Base-by-base conservation (phyloP, 2,329 filamentous ascomycete genomes). In the Clarireedia hainanense region DNA sequence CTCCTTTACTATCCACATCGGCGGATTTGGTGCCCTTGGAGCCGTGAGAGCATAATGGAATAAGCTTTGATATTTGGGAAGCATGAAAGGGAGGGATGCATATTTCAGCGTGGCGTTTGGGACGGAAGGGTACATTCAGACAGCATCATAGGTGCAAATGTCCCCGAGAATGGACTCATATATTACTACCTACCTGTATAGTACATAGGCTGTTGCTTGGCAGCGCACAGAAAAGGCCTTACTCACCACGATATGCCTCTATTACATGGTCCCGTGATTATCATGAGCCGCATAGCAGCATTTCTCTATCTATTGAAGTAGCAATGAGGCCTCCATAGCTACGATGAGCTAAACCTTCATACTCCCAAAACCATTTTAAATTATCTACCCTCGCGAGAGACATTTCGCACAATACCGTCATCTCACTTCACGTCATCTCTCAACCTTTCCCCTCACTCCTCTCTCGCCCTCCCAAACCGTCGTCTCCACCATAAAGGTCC, bases 401-500 rank as follows among this genome's bases (percentile, higher is more conserved):
- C 30, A 34, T 34, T 12, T 34, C 30, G 10, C 30, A 12, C 10
- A 34, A 34, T 3, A 9, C 30, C 30, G 6, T 34, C 30, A 34
- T 4, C 10, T 34, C 30, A 34, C 30, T 9, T 26, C 15, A 26
- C 23, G 2, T n/a, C 20, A 14, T 20, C 43, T 27, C 47, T 56
- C 39, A 14, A 17, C 24, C 24, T 20, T 3, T 27, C 10, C 10
- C 36, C 15, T 55, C 37, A 15, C 30, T 12, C 47, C 43, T 49
- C 55, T 51, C 58, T 58, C 27, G 47, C 56, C 62, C 70, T 85
- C 81, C 82, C 81, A 85, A 45, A 76, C 74, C 12, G 83, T 85
- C 24, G 83, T 86, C 71, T 86, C 83, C 45, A 84, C 78, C 67
- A 74, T 77, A 63, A 85, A 86, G 6, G 57, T 71, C 4, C 79